Percentiles rank a stretch among this genome's conserved stretches.
Conservation (phyloP, 2,329 filamentous ascomycete species). For the Fusarium sp. region DNA sequence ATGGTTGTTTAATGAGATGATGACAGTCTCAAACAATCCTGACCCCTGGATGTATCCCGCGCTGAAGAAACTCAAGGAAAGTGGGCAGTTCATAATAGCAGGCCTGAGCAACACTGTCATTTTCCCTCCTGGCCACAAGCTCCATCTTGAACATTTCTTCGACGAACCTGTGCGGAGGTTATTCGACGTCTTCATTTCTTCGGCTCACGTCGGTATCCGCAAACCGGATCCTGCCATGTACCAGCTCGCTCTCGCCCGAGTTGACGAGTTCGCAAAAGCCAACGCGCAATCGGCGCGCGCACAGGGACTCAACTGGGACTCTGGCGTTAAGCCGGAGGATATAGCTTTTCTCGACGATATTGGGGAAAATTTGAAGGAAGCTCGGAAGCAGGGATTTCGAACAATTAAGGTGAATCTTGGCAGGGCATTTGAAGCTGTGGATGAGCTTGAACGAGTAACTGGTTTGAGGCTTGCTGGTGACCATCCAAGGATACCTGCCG, state of each 20-base stretch:
- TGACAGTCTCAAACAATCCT: conserved; percentile 73
- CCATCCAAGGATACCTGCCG: conserved; percentile 62
- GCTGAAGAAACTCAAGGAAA: conserved; percentile 72
- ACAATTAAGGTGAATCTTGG: conserved; percentile 90
- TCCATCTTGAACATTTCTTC: conserved; percentile 63
- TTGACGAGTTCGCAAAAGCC: conserved; percentile 70
- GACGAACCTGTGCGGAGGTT: conserved; percentile 68
- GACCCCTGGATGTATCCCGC: conserved; percentile 93
- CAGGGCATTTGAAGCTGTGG: conserved; percentile 81
- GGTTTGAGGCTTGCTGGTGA: conserved; percentile 71
- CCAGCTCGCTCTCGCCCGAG: conserved; percentile 72
- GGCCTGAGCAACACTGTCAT: conserved; percentile 92
- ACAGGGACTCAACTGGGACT: conserved; percentile 56
- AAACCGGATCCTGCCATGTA: conserved; percentile 91
- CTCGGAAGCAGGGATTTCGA: conserved; percentile 76
- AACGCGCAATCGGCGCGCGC: conserved; percentile 58
- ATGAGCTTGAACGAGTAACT: conserved; percentile 79
- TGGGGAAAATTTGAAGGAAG: conserved; percentile 89
- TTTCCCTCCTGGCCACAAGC: conserved; percentile 79
- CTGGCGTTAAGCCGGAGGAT: conserved; percentile 69
- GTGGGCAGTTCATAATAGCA: conserved; percentile 75
- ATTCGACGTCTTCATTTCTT: conserved; percentile 91
- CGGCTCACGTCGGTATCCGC: conserved; percentile 84
- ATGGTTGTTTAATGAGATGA: conserved; percentile 91
- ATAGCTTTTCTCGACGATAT: conserved; percentile 94